These are phyloP conservation scores for Lactuca saligna DNA, from an alignment of 129 eudicot genomes.

Conservation along the genomic window DNA sequence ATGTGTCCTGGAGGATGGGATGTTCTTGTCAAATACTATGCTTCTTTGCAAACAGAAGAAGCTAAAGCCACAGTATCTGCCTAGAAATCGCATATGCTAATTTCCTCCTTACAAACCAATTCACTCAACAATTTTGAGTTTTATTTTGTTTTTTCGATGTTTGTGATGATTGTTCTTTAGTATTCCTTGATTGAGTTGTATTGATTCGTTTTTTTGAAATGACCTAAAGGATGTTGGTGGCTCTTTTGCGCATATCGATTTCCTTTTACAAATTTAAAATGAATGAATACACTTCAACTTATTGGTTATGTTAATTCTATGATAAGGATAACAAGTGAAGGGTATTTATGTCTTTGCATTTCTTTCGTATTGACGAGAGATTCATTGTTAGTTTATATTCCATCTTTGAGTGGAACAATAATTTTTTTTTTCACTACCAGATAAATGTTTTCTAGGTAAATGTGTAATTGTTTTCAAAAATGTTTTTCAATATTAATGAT, in stretches of 20 bases:
- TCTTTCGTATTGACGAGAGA: too few relatives aligned
- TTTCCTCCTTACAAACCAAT: background rate
- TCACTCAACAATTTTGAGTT: background rate
- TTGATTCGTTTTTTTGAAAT: background rate
- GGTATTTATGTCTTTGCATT: too few relatives aligned
- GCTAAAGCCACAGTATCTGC: constrained; percentile 42
- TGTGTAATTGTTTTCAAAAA: too few relatives aligned
- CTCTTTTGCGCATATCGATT: background rate
- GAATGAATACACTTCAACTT: background rate
- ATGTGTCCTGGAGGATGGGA: constrained; percentile 93
- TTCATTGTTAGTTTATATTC: too few relatives aligned
- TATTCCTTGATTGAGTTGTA: constrained; percentile 13
- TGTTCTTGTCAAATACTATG: constrained; percentile 68
- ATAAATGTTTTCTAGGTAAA: too few relatives aligned
- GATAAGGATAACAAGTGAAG: too few relatives aligned
- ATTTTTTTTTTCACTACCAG: too few relatives aligned
- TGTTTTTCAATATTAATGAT: too few relatives aligned
- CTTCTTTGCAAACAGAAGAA: constrained; percentile 68
- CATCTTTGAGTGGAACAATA: too few relatives aligned
- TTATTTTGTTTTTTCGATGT: constrained; percentile 1
- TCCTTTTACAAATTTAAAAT: background rate
- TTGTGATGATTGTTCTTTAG: constrained; percentile 7
- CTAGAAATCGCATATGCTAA: constrained; percentile 25
- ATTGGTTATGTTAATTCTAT: too few relatives aligned
- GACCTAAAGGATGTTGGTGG: background rate